Base-by-base conservation (phyloP, 495 filamentous ascomycete species). In the Aspergillus cristatus region DNA sequence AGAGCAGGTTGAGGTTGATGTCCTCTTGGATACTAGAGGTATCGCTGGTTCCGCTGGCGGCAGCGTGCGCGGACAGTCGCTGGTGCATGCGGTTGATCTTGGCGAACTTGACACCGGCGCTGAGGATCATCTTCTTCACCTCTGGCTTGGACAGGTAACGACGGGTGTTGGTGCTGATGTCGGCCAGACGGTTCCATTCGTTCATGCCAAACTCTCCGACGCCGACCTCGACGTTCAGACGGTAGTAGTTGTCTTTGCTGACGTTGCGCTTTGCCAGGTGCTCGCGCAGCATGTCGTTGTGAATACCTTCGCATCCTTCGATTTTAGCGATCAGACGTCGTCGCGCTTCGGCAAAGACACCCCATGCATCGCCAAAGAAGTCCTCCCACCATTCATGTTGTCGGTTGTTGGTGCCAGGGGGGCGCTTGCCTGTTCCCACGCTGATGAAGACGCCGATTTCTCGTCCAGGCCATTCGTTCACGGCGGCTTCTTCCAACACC, bases 141-240 rank as follows among this genome's bases (percentile, higher is more conserved):
- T 82, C 79, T 11, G 70, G 65, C 44, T 79, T 78, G 5, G 65
- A 60, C n/a, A 97, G 72, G 54, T 97, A 98, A 38, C 76, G 76
- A 29, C 83, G 74, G 0, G 91, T 97, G 53, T 80, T 85, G 25
- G 86, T 95, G 61, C 82, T 88, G 58, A 98, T 96, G 29, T 97
- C 90, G 22, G 83, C 80, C 11, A 98, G 67, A 3, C 91, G 78
- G 53, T 86, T 78, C 90, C 91, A 98, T 40, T 97, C 91, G 54
- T 97, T 97, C 86, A 98, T 94, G 34, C 85, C 90, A 54, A 96
- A 96, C 52, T 98, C 93, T 29, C 91, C 91, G 15, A 98, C 93
- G 0, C 91, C 93, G 4, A 95, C 83, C 51, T 97, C 90, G 16
- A 96, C 91, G 43, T 98, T 98, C 17, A 95, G 70, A n/a, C 91